A percentile compares a stretch with the other conserved stretches of the same genome.
phyloP scores from a whole-genome alignment of 305 asterid species.

The Plantago rigida region DNA sequence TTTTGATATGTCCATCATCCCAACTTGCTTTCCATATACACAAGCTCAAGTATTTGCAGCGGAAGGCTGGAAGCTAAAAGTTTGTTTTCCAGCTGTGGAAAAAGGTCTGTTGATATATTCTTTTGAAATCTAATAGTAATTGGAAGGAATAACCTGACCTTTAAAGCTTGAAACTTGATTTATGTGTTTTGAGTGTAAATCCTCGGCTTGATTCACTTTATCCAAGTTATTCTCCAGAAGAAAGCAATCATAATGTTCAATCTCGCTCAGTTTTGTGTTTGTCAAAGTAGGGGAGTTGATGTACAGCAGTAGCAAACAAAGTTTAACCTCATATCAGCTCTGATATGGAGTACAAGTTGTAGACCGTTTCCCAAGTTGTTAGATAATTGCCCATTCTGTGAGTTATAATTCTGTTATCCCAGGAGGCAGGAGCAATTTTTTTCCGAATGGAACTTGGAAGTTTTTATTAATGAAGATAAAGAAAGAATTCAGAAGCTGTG shows the following conservation, averaged over 20 bases:
- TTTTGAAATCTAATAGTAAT: too few species aligned
- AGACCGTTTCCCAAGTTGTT: too few species aligned
- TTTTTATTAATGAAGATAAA: too few species aligned
- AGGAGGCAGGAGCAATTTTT: neutral
- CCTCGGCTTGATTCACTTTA: neutral
- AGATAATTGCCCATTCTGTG: neutral
- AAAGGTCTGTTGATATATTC: neutral
- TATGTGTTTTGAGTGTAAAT: neutral
- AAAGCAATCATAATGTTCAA: neutral
- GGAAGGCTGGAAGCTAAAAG: too few species aligned
- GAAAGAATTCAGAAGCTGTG: neutral
- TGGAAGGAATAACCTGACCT: neutral
- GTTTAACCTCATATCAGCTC: neutral
- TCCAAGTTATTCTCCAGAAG: too few species aligned
- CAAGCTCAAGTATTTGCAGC: neutral
- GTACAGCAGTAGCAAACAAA: neutral
- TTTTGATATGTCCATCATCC: neutral
- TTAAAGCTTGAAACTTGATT: neutral
- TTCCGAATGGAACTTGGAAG: neutral
- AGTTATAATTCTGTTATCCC: neutral
- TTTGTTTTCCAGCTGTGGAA: neutral
- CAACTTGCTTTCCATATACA: neutral
- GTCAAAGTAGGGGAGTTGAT: neutral
- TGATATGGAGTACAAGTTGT: too few species aligned
- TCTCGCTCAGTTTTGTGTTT: neutral